Conservation (phyloP, 2,329 filamentous ascomycete genomes). For the Ophiostoma montium region DNA sequence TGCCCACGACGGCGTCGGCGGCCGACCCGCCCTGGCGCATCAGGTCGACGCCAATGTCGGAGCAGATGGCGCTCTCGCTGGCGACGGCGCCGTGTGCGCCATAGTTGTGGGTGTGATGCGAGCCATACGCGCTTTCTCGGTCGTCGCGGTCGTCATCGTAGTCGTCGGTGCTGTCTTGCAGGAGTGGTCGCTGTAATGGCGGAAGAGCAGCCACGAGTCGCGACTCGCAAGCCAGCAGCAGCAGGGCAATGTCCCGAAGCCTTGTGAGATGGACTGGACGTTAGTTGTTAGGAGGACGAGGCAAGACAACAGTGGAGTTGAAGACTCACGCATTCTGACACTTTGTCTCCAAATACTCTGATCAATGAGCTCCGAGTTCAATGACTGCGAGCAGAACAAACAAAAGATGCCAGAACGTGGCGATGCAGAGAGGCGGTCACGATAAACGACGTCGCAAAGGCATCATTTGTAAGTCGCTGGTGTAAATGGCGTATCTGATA, state of each 20-base stretch:
- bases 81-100: slow-evolving; percentile 46
- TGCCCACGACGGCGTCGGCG: slow-evolving; percentile 61
- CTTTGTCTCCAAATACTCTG: too few relatives aligned
- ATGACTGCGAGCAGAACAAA: not conserved
- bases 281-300: not conserved
- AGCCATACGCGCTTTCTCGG: not conserved
- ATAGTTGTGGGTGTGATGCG: not conserved
- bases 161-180: not conserved
- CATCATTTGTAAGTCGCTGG: not conserved
- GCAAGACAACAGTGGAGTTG: too few relatives aligned
- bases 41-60: slow-evolving; percentile 50
- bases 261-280: not conserved
- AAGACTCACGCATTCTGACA: too few relatives aligned
- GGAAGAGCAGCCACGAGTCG: not conserved
- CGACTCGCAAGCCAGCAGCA: slow-evolving; percentile 5
- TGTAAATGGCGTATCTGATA: not conserved
- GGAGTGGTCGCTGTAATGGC: slow-evolving; percentile 7
- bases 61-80: slow-evolving; percentile 56
- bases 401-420: not conserved
- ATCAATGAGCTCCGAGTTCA: too few relatives aligned
- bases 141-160: not conserved
- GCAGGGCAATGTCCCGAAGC: not conserved
- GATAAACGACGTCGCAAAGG: not conserved
- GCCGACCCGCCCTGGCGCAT: slow-evolving; percentile 52
- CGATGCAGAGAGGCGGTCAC: not conserved